Base-by-base conservation (phyloP, 441 rosid genomes). In the Populus trichocarpa region DNA sequence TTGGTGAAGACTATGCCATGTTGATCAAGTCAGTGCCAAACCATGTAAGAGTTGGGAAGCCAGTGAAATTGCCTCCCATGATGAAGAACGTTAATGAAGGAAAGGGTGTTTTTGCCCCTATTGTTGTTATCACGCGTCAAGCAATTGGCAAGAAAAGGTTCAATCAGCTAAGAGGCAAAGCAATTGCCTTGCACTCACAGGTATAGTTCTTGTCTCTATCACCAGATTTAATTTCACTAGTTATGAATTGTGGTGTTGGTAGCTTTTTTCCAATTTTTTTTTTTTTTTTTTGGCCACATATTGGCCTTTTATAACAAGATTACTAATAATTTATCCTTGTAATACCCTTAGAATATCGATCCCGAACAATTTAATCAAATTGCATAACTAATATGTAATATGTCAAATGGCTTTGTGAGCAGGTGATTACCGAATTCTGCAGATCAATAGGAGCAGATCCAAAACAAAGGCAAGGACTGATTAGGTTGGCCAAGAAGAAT, bases 81-180 rank as follows among this genome's bases (percentile, higher is more conserved):
- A 93, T 92, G 98, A 90, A 87, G 89, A 95, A 93, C 74, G 88
- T 93, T 1, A 95, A 95, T 10, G 99, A 95, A 88, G 99, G 99
- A 71, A 95, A 93, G 82, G 99, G 99, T 1, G 6, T 95, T 40
- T 95, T 95, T 57, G 98, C 97, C 2, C 99, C 99, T 2, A 3
- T 81, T 50, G 97, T 95, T 28, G 95, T 95, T 75, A 75, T 92
- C 18, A 85, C 97, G 8, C 89, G 99, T 36, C 86, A 90, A 79
- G 16, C 92, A 22, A 74, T 93, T 18, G 97, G 99, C 68, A 95
- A 90, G 88, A 93, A 93, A 81, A 87, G 84, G 79, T 95, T 95
- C 86, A 93, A 93, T 81, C 99, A 95, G 87, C 80, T 93, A n/a
- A 81, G 99, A 78, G 99, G 99, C 78, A 95, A 95, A 87, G 99